These are phyloP conservation scores for Torulaspora franciscae DNA, from an alignment of 805 yeast species.

Conservation along the genomic window DNA sequence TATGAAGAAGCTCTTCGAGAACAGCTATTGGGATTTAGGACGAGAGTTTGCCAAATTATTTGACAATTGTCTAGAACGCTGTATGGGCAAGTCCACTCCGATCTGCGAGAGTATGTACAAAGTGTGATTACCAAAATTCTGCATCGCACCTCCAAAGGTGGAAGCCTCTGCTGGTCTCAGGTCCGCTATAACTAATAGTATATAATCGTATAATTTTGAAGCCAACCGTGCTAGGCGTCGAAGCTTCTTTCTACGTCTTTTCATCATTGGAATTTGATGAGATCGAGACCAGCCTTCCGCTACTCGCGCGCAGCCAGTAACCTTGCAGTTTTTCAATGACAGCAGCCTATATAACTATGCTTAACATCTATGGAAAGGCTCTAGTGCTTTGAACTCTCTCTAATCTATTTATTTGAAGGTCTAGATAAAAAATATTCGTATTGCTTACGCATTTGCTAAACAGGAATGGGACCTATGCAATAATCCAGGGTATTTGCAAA, in stretches of 20 bases:
- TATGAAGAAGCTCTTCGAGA: conserved; percentile 39
- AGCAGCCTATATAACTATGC: neutral
- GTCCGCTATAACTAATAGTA: neutral
- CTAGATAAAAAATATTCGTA: neutral
- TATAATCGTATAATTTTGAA: neutral
- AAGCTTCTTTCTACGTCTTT: neutral
- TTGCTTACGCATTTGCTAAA: neutral
- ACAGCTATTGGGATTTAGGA: conserved; percentile 53
- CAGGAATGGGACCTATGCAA: conserved; percentile 14
- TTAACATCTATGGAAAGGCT: neutral
- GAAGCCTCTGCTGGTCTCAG: conserved; percentile 2
- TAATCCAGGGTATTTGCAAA: conserved; percentile 4
- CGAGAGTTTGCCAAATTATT: conserved; percentile 51
- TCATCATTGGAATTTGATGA: neutral
- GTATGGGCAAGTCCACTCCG: conserved; percentile 45
- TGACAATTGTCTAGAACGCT: conserved; percentile 50
- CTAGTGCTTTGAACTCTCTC: neutral
- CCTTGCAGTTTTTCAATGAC: neutral
- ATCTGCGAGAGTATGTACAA: conserved; percentile 51
- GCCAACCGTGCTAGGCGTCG: neutral
- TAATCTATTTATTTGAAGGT: neutral
- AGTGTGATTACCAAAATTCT: conserved; percentile 7
- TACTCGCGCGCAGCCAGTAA: conserved; percentile 1
- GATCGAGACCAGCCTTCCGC: neutral
- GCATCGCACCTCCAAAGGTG: neutral